Evolutionary conservation across 306 rosid species (phyloP).

Genomic region (Quercus dentata): DNA sequence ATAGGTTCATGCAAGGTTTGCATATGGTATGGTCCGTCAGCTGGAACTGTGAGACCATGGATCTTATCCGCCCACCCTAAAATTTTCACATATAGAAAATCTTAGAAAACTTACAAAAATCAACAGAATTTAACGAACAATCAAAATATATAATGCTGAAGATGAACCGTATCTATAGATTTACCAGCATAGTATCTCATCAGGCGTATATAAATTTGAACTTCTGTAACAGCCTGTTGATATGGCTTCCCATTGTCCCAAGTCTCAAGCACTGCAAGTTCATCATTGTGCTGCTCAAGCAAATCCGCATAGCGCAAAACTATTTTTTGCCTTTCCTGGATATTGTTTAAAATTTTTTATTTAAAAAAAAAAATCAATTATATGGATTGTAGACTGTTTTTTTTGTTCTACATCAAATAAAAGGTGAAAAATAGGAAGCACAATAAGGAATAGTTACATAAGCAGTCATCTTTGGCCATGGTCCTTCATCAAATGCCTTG

Average conservation of each 20-base stretch:
- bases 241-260: conserved; percentile 96
- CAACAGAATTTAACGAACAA: not conserved
- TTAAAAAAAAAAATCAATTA: not conserved
- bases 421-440: not conserved
- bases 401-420: no score
- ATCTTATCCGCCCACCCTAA: conserved; percentile 97
- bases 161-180: conserved; percentile 1
- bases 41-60: conserved; percentile 83
- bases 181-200: conserved; percentile 84
- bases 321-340: conserved; percentile 65
- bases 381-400: not conserved
- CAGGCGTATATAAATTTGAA: conserved; percentile 25
- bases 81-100: conserved; percentile 1
- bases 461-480: conserved; percentile 93
- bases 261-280: conserved; percentile 77
- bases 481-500: conserved; percentile 83
- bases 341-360: not conserved
- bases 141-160: not conserved
- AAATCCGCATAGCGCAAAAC: conserved; percentile 79
- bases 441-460: conserved; percentile 47
- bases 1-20: conserved; percentile 94
- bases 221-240: conserved; percentile 53
- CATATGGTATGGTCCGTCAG: conserved; percentile 72
- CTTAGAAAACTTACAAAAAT: not conserved
- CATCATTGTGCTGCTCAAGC: conserved; percentile 69